phyloP scores from a whole-genome alignment of 2,329 filamentous ascomycete genomes.

The Pseudogymnoascus sp. region DNA sequence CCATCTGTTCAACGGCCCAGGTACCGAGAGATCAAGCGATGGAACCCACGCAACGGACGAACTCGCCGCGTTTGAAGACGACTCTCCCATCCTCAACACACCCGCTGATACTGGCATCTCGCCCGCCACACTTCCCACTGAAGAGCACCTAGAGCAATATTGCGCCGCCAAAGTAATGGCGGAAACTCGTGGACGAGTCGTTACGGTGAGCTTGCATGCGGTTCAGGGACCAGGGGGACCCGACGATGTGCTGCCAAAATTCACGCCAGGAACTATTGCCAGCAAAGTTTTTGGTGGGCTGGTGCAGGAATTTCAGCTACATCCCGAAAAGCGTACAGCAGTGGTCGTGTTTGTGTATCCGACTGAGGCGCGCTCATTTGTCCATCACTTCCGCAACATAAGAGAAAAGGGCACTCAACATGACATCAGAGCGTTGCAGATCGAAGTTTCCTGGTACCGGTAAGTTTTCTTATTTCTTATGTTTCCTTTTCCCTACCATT shows the following conservation, averaged over 20 bases:
- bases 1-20: neutral
- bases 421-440: slow-evolving; percentile 10
- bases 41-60: neutral
- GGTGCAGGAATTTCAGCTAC: slow-evolving; percentile 11
- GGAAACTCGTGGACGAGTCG: neutral
- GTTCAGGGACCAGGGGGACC: neutral
- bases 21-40: neutral
- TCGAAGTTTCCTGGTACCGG: slow-evolving; percentile 10
- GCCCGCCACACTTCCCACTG: neutral
- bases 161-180: neutral
- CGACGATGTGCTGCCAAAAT: neutral
- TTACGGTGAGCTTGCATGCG: slow-evolving; percentile 8
- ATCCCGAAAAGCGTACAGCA: neutral
- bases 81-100: neutral
- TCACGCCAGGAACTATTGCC: slow-evolving; percentile 7
- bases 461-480: neutral
- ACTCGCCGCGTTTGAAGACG: neutral
- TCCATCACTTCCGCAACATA: slow-evolving; percentile 4
- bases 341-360: slow-evolving; percentile 10
- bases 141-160: neutral
- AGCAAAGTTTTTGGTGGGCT: slow-evolving; percentile 9
- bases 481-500: no score
- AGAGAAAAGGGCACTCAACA: slow-evolving; percentile 8
- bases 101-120: neutral
- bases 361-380: slow-evolving; percentile 7